These are phyloP conservation scores for Cutaneotrichosporon sp. DNA, from an alignment of 1,284 basidiomycete genomes.

Conservation along the genomic window DNA sequence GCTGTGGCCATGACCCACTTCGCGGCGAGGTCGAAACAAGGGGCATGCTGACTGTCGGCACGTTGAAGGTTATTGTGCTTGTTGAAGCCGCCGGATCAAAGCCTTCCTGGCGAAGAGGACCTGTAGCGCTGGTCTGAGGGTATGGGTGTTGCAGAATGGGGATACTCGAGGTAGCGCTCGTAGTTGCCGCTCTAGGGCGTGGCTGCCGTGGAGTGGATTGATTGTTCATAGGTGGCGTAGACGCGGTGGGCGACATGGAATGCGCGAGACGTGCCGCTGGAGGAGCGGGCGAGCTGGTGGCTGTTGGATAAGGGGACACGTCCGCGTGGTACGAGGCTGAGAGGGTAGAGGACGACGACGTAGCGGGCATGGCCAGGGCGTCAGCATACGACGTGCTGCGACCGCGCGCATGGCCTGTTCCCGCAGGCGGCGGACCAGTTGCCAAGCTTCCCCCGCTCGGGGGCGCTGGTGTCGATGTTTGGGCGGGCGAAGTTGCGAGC, in stretches of 20 bases:
- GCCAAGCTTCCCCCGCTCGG: too few relatives aligned
- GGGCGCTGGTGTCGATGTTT: neutral
- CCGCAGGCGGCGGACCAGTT: too few relatives aligned
- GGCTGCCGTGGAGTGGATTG: neutral
- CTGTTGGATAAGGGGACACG: neutral
- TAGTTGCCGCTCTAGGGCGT: slow-evolving; percentile 1
- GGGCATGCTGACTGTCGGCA: neutral
- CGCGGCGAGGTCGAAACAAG: too few relatives aligned
- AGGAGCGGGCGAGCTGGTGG: neutral
- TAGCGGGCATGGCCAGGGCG: neutral
- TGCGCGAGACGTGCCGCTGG: neutral
- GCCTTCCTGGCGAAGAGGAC: neutral
- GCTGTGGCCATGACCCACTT: neutral
- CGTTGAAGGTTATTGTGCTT: neutral
- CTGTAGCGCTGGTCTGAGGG: neutral
- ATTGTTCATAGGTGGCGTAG: neutral
- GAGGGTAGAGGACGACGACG: neutral
- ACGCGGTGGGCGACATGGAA: neutral
- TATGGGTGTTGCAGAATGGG: neutral
- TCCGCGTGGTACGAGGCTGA: neutral
- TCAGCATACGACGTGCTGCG: slow-evolving; percentile 3
- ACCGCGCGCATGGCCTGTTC: too few relatives aligned
- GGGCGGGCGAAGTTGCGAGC: neutral
- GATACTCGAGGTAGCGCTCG: neutral
- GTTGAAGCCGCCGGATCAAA: neutral